Base-by-base conservation (phyloP, 805 yeast genomes). In the Zygoascus bituminiphila region DNA sequence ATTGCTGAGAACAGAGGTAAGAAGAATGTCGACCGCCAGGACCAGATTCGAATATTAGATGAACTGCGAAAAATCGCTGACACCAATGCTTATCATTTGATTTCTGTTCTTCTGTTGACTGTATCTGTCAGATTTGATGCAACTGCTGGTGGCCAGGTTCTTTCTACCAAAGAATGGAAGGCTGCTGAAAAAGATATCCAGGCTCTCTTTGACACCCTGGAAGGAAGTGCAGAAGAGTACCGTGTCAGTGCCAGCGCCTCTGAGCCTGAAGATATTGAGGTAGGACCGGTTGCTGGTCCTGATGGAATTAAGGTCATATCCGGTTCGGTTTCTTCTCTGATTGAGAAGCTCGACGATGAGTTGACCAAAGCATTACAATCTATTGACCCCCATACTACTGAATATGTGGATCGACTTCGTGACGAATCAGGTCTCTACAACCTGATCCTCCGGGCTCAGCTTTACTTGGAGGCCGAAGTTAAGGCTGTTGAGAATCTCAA, bases 341-440 rank as follows among this genome's bases (percentile, higher is more conserved):
- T 91, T 53, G 98, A 91, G 72, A 82, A 97, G 67, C 76, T 93
- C 54, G 96, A 88, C 63, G 98, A 91, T 62, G 99, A 93, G 71
- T 83, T 89, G 61, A 84, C 85, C 53, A 81, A 83, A 57, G 87
- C 95, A 42, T 76, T 93, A 60, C 88, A 89, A 64, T 79, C 79
- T 57, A 82, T 88, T 60, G 98, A 93, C 67, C 96, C 97, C 41
- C 97, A 93, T 65, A 84, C 97, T 21, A 82, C 87, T 50, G 98
- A 93, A 67, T 93, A 91, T 67, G 77, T 93, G 57, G 85, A 83
- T 57, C 80, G 98, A 66, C 77, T 93, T 63, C 83, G 82, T 67
- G 96, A 89, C 67, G 98, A 93, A 71, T 75, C 81, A 53, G 69
- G 69, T 35, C 74, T 93, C 48, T 91, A 88, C 71, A 73, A 75